Evolutionary conservation across 1,139 yeast genomes (phyloP).

Genomic region (Kluyveromyces marxianus): DNA sequence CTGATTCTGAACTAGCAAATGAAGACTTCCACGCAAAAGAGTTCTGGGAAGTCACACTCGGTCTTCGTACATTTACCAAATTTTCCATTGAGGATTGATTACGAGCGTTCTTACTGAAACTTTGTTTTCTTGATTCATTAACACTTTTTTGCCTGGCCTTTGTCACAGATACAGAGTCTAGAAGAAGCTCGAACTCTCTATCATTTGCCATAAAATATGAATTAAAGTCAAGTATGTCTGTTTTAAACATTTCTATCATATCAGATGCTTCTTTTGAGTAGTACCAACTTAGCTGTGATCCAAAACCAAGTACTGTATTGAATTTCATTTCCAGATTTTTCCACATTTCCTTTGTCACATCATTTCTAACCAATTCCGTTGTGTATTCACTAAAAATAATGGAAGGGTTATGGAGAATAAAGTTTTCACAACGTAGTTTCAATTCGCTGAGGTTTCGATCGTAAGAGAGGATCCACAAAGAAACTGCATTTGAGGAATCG

Average conservation of each 20-base stretch:
- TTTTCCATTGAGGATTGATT: slow-evolving; percentile 1
- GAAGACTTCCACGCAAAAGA: slow-evolving; percentile 1
- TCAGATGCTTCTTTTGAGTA: slow-evolving; percentile 16
- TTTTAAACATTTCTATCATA: slow-evolving; percentile 26
- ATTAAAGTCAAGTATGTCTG: slow-evolving; percentile 37
- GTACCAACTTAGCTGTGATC: slow-evolving; percentile 23
- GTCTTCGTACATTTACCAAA: slow-evolving; percentile 7
- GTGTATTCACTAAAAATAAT: slow-evolving; percentile 48
- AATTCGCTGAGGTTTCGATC: slow-evolving; percentile 47
- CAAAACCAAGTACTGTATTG: slow-evolving; percentile 6
- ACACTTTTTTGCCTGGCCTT: slow-evolving; percentile 4
- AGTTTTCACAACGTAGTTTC: slow-evolving; percentile 58
- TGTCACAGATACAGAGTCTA: slow-evolving; percentile 31
- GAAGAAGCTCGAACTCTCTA: slow-evolving; percentile 40
- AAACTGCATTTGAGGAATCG: slow-evolving; percentile 51
- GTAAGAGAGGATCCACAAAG: slow-evolving; percentile 49
- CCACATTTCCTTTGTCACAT: slow-evolving; percentile 29
- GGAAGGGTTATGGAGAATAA: slow-evolving; percentile 59
- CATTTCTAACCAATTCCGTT: slow-evolving; percentile 17
- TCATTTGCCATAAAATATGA: slow-evolving; percentile 43
- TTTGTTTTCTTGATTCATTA: slow-evolving; percentile 1
- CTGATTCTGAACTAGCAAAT: slow-evolving; percentile 1
- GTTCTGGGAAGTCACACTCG: background rate
- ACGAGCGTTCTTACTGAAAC: background rate
- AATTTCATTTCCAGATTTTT: slow-evolving; percentile 27